Conservation (phyloP, 2,329 filamentous ascomycete genomes). For the Fusarium agapanthi region DNA sequence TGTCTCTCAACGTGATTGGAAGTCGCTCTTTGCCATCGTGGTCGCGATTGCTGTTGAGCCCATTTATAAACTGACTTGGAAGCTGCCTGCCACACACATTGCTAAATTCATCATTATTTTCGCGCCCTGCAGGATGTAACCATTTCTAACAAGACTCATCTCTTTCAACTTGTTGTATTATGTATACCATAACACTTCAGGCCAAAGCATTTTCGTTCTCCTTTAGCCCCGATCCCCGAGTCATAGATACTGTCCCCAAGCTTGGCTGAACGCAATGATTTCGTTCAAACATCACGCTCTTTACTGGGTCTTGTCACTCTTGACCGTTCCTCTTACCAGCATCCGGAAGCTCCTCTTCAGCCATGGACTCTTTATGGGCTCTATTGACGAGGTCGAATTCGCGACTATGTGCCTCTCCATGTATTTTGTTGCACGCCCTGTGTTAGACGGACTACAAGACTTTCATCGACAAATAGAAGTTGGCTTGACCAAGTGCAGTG, state of each 20-base stretch:
- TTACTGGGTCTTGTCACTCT: slow-evolving; percentile 29
- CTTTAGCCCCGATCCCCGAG: background rate
- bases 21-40: background rate
- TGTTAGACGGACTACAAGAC: background rate
- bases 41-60: background rate
- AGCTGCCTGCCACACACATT: background rate
- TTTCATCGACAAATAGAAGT: background rate
- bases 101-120: background rate
- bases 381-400: background rate
- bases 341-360: slow-evolving; percentile 1
- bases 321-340: slow-evolving; percentile 1
- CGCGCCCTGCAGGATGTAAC: background rate
- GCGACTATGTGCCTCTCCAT: slow-evolving; percentile 6
- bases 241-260: background rate
- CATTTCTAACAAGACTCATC: background rate
- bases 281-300: slow-evolving; percentile 25
- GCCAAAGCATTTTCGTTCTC: background rate
- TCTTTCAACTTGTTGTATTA: background rate
- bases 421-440: background rate
- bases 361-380: background rate
- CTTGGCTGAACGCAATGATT: slow-evolving; percentile 16
- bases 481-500: background rate
- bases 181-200: background rate
- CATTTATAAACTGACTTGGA: background rate
- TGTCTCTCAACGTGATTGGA: background rate